Conservation (phyloP, 176 grass and related monocot genomes). For the Otatea glauca region DNA sequence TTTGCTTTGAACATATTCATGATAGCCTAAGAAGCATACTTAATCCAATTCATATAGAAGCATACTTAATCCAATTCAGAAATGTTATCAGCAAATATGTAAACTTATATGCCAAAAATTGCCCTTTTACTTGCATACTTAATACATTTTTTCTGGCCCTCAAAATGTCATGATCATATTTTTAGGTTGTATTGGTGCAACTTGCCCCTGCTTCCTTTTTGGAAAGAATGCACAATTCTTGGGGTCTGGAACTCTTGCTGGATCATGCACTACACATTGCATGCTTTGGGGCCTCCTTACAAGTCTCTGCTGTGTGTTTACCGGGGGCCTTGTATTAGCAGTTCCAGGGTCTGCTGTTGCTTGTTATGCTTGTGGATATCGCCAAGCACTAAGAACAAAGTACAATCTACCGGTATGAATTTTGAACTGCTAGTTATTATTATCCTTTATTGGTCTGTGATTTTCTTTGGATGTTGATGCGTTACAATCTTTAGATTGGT, state of each 20-base stretch:
- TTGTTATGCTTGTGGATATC: conserved; percentile 86
- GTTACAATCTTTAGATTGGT: not conserved
- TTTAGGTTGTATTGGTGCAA: conserved; percentile 79
- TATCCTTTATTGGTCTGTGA: conserved; percentile 22
- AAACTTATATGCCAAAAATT: not conserved
- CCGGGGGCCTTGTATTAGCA: conserved; percentile 69
- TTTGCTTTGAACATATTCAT: not conserved
- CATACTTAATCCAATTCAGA: not conserved
- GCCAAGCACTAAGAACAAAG: conserved; percentile 66
- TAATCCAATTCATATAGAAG: not conserved
- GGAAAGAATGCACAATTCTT: conserved; percentile 89
- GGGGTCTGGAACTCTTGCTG: conserved; percentile 79
- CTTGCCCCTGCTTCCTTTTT: conserved; percentile 86
- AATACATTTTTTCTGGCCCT: conserved; percentile 3
- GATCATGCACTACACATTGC: conserved; percentile 83
- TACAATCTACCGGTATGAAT: conserved; percentile 72
- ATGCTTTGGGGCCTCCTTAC: conserved; percentile 88
- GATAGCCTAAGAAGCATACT: not conserved
- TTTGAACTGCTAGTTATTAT: conserved; percentile 25
- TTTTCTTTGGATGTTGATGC: not conserved
- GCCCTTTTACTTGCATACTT: not conserved
- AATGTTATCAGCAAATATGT: not conserved
- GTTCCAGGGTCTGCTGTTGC: conserved; percentile 84
- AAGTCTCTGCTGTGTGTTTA: conserved; percentile 82
- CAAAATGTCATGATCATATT: conserved; percentile 30